Evolutionary conservation across 192 early-diverging fungal species (phyloP), one percentile per base, ranked within the genome.

Genomic region (Lobosporangium transversale): DNA sequence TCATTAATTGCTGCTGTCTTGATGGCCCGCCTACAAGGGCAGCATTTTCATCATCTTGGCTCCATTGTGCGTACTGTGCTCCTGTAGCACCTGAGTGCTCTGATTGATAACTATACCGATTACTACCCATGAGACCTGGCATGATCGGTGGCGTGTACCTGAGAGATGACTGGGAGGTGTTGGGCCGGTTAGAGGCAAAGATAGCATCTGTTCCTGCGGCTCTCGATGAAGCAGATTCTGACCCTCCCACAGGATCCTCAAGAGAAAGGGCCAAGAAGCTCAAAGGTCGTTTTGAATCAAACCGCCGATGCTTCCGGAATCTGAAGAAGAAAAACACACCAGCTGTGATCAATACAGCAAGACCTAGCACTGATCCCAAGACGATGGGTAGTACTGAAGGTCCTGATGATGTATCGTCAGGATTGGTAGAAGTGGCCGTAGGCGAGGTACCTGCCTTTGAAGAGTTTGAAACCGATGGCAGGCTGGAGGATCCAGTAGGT

Each of bases 11-110:
- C 17, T 70, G 68, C 15, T 70, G 68, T 23, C 53, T 54, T 17
- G 53, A 31, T 4, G 54, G 56, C 9, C 62, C 62, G 11, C 73
- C 73, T 14, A 76, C 73, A 21, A 76, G 54, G 0, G 58, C 32
- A 5, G 73, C 52, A n/a, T 67, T 76, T 58, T 76, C 73, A 29
- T 76, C 73, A 36, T 76, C 73, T 58, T 66, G 73, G 33, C 49
- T 67, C 73, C 73, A 76, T 15, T 62, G 60, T 27, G 60, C 69
- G 35, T 48, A 62, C 50, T 60, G 58, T 21, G 57, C 62, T 5
- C 24, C 43, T 3, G 70, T 56, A 2, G 50, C 27, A 4, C 51
- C 56, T 17, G 71, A 76, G 10, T 62, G 32, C 18, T 66, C 71
- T 1, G 68, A 70, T 45, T 62, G 63, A 27, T 76, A 66, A 24